Conservation (phyloP, 495 filamentous ascomycete species). For the Penicillium paradoxum region DNA sequence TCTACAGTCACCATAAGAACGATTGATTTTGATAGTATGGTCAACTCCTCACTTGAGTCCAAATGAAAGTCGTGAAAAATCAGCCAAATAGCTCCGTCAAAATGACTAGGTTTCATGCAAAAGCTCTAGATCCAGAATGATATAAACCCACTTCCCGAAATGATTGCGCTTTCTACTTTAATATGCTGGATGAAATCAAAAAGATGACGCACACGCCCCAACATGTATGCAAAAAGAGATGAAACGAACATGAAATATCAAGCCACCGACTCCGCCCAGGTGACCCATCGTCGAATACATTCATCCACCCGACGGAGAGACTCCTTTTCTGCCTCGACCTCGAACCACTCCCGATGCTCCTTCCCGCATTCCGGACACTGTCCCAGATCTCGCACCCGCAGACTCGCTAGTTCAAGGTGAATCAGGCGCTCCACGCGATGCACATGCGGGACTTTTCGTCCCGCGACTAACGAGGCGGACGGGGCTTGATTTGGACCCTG, state of each 20-base stretch:
- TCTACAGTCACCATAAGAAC: no score
- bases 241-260: neutral
- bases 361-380: constrained; percentile 76
- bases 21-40: no score
- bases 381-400: constrained; percentile 61
- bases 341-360: constrained; percentile 95
- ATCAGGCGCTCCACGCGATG: constrained; percentile 88
- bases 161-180: no score
- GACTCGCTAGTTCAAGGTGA: constrained; percentile 76
- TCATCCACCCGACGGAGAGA: constrained; percentile 76
- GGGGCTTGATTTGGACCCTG: constrained; percentile 3
- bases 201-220: no score
- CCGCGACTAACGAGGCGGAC: constrained; percentile 23
- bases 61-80: no score
- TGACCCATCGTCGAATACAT: constrained; percentile 78
- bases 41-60: no score
- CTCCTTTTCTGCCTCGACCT: constrained; percentile 68
- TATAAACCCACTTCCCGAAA: no score
- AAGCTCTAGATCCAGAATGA: no score
- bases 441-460: constrained; percentile 75
- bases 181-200: neutral
- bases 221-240: neutral
- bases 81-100: no score
- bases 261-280: constrained; percentile 58
- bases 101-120: no score